Base-by-base conservation (phyloP, 2,329 filamentous ascomycete genomes). In the Phaeophleospora eucalypticola region DNA sequence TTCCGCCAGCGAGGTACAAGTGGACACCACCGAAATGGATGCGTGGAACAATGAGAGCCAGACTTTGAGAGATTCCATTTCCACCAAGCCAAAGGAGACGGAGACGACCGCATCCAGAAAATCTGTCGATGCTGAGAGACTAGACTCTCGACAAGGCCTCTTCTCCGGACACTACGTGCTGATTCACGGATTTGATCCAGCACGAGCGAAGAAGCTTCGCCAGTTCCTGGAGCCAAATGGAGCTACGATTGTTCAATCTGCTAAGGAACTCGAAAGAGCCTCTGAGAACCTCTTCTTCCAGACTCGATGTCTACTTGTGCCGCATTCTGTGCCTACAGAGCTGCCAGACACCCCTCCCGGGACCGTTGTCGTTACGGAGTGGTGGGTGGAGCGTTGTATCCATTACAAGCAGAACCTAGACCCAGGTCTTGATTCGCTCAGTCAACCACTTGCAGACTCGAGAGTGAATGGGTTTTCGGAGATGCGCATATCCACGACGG, bases 381-480 rank as follows among this genome's bases (percentile, higher is more conserved):
- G 93, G 76, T 98, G 91, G 79, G 77, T 98, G 43, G 93, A 98
- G 69, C 81, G 82, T 39, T 97, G 91, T 64, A 72, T 98, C 33
- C 83, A 90, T 63, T 80, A 81, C 53, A 93, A 87, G 66, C 72
- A 70, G 19, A 79, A 91, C 57, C 75, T 88, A 38, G 73, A 85
- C 21, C 88, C 89, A 4, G 71, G 75, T 42, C 74, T 80, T 3
- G 82, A 93, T 63, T 76, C 87, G 34, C 77, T 94, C 18, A 89
- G 88, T 48, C 81, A 81, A 4, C 89, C 93, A 2, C 87, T 96
- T 52, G 76, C 81, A 4, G 70, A 72, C 21, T 16, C 45, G 4
- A 29, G 49, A 10, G 36, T 63, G 3, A n/a, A 54, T 12, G 86
- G 79, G 1, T 91, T 95, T 59, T 68, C 78, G 8, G 73, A 70